Evolutionary conservation across 345 rosid genomes (phyloP), one percentile per base, ranked within the genome.

Genomic region (Citrus sinensis): DNA sequence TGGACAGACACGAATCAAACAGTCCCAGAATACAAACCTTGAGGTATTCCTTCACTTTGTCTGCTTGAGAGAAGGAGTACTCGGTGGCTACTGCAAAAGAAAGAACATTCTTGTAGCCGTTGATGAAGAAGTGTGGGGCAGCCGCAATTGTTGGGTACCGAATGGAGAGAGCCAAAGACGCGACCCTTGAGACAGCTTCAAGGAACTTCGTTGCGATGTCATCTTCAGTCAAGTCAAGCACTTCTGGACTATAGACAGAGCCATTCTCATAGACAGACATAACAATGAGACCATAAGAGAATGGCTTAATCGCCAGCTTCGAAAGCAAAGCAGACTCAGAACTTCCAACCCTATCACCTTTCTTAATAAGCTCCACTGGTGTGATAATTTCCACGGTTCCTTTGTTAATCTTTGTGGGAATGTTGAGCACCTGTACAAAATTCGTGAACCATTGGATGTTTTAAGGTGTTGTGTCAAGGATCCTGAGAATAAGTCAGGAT

Each of bases 371-470:
- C 85, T 95, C 98, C 70, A 95, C 98, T 1, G 96, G 91, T 71
- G 98, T 91, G 77, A 95, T 89, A 74, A 95, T 93, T 89, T 95
- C 99, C 2, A 95, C 98, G 19, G 97, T 92, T 75, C 99, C 99
- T 91, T 93, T 95, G 92, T 92, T 95, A 88, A 95, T 95, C 87
- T 95, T 95, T 66, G 99, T 93, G 0, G 99, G 97, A 69, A 95
- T 95, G 82, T 95, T 95, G 13, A 95, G 94, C 74, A 93, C 96
- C 90, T 54, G 58, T 54, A 54, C 22, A 54, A 17, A 16, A 54
- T 54, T 17, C 5, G 58, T 17, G 22, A 54, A 54, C 22, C 58
- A 17, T 54, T 54, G 7, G 58, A 51, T 51, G 56, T 2, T 51
- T 51, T 17, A 51, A 51, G 56, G 56, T 2, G 17, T 51, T 17